These are phyloP conservation scores for Colletotrichum nymphaeae DNA, from an alignment of 2,329 filamentous ascomycete species.

Conservation along the genomic window DNA sequence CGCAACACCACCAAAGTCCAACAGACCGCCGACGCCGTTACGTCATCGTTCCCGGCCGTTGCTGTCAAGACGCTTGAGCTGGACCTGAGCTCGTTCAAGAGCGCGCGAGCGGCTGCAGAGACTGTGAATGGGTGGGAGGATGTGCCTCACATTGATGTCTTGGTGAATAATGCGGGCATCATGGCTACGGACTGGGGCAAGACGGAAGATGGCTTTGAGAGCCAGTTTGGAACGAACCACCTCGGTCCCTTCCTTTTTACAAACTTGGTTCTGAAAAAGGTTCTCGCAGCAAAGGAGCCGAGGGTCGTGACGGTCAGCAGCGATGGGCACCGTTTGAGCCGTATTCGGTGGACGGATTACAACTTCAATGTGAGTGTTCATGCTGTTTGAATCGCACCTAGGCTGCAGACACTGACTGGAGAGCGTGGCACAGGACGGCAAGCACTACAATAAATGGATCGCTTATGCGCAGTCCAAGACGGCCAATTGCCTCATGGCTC, in stretches of 20 bases:
- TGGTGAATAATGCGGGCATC: constrained; percentile 57
- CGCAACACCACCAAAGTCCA: constrained; percentile 54
- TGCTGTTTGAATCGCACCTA: too few species aligned
- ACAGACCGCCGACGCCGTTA: constrained; percentile 50
- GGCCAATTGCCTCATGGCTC: constrained; percentile 45
- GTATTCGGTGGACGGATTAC: constrained; percentile 55
- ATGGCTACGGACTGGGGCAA: constrained; percentile 48
- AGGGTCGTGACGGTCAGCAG: constrained; percentile 58
- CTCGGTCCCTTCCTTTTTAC: constrained; percentile 53
- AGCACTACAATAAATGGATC: constrained; percentile 40
- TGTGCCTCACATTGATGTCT: constrained; percentile 49
- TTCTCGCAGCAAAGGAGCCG: constrained; percentile 40
- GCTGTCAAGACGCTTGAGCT: constrained; percentile 48
- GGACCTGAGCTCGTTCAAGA: constrained; percentile 52
- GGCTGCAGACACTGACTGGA: neutral
- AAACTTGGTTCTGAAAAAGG: constrained; percentile 48
- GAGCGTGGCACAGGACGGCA: constrained; percentile 4
- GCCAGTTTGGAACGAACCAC: constrained; percentile 50
- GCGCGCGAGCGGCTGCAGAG: constrained; percentile 51
- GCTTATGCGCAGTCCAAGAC: constrained; percentile 44
- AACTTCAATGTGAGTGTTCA: constrained; percentile 50
- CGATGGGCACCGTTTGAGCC: constrained; percentile 53
- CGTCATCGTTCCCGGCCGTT: constrained; percentile 45
- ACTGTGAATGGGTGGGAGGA: constrained; percentile 47
- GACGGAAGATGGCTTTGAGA: constrained; percentile 53